Percentiles rank a stretch among this genome's conserved stretches.
Evolutionary conservation across 306 rosid genomes (phyloP).

Genomic region (Fagus crenata): DNA sequence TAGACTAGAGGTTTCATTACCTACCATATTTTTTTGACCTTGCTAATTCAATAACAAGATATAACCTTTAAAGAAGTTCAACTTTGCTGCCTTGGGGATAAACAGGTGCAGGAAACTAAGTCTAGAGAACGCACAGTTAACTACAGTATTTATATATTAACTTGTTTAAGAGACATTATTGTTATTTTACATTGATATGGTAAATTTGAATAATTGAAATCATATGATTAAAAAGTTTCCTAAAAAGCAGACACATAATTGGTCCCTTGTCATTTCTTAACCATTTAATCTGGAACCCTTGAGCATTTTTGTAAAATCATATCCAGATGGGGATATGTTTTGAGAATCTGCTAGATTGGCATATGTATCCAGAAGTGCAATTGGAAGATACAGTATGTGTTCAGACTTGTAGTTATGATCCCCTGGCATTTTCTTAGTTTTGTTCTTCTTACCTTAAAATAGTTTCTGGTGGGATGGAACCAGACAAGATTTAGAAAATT

Average conservation of each 20-base stretch:
- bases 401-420: background rate
- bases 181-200: background rate
- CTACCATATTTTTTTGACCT: background rate
- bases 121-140: background rate
- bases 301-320: background rate
- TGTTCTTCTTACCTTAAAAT: slow-evolving; percentile 5
- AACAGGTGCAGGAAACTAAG: slow-evolving; percentile 7
- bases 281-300: background rate
- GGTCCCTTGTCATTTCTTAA: background rate
- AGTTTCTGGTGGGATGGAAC: slow-evolving; percentile 9
- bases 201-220: background rate
- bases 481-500: slow-evolving; percentile 3
- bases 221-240: background rate
- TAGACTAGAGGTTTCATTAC: background rate
- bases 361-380: background rate
- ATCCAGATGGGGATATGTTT: background rate
- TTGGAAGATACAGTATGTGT: background rate
- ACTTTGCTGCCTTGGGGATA: background rate
- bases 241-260: background rate
- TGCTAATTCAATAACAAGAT: slow-evolving; percentile 10
- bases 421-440: background rate
- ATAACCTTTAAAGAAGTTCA: slow-evolving; percentile 1
- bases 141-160: background rate
- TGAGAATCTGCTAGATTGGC: background rate
- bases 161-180: background rate